These are phyloP conservation scores for Paulownia fortunei DNA, from an alignment of 257 asterid species.

Conservation along the genomic window DNA sequence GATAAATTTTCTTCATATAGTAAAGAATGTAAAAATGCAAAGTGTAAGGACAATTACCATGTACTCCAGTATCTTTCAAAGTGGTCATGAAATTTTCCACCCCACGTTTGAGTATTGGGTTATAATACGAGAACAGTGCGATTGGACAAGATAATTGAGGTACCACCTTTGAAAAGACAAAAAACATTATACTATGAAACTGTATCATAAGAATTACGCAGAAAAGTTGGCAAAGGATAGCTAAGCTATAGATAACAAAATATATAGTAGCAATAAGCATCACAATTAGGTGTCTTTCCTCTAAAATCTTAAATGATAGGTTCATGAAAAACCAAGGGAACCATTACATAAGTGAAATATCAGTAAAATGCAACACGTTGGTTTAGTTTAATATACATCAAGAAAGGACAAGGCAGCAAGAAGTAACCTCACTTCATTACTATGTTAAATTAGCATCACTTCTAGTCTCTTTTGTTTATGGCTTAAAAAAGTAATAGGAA, in stretches of 20 bases:
- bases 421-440: background rate
- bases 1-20: background rate
- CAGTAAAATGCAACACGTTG: background rate
- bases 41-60: slow-evolving; percentile 51
- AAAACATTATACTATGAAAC: slow-evolving; percentile 19
- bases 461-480: slow-evolving; percentile 7
- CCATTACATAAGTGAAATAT: background rate
- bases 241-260: background rate
- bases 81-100: slow-evolving; percentile 77
- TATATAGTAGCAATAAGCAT: background rate
- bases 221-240: background rate
- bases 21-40: background rate
- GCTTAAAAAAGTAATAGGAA: background rate
- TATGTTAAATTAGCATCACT: slow-evolving; percentile 9
- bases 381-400: background rate
- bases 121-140: slow-evolving; percentile 82
- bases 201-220: background rate
- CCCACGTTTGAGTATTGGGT: slow-evolving; percentile 92
- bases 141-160: slow-evolving; percentile 90
- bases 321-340: background rate
- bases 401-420: background rate
- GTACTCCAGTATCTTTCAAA: slow-evolving; percentile 74
- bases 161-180: slow-evolving; percentile 54
- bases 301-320: background rate
- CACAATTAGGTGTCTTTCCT: background rate